phyloP scores from a whole-genome alignment of 169 alveolate species.

The Cytauxzoon felis region DNA sequence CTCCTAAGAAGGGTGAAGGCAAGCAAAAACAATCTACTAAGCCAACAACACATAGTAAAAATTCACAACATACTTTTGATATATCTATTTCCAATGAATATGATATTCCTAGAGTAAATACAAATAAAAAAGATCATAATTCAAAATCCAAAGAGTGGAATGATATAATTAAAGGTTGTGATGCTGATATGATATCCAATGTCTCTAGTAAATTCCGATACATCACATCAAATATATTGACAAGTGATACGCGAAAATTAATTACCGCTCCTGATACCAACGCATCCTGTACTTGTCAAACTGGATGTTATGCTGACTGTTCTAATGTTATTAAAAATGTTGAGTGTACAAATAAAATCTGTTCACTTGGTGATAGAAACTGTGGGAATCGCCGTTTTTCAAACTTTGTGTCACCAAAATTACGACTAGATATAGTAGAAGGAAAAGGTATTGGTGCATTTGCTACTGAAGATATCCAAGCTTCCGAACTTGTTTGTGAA shows the following conservation, averaged over 20 bases:
- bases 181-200: constrained; percentile 7
- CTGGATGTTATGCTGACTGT: constrained; percentile 19
- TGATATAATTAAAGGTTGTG: constrained; percentile 18
- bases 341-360: constrained; percentile 46
- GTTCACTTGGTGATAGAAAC: constrained; percentile 26
- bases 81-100: neutral
- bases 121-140: neutral
- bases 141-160: constrained; percentile 44
- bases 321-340: constrained; percentile 4
- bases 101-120: neutral
- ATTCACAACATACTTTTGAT: neutral
- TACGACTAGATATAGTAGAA: constrained; percentile 36
- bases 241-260: constrained; percentile 35
- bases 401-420: constrained; percentile 27
- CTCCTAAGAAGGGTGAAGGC: neutral
- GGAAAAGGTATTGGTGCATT: constrained; percentile 78
- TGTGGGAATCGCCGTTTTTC: constrained; percentile 57
- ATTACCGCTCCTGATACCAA: constrained; percentile 16
- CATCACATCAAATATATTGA: constrained; percentile 27
- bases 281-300: constrained; percentile 22
- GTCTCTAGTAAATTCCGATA: constrained; percentile 47
- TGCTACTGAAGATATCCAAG: constrained; percentile 65
- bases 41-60: neutral
- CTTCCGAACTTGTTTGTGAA: constrained; percentile 76
- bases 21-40: neutral